Evolutionary conservation across 257 asterid genomes (phyloP), one percentile per base, ranked within the genome.

Genomic region (Avicennia marina): DNA sequence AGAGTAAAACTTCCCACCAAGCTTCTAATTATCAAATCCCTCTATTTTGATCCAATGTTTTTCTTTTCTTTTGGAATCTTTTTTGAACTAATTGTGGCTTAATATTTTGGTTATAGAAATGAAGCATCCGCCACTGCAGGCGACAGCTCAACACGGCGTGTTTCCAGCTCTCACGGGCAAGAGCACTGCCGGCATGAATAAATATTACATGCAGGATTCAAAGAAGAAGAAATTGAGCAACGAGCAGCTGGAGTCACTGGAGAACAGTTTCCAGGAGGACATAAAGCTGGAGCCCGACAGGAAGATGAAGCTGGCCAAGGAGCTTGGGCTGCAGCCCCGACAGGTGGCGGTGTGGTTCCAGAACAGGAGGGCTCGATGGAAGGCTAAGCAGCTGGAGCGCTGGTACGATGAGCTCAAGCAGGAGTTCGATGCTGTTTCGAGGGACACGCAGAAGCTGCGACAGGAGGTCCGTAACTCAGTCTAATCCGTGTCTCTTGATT

Each of bases 341-440:
- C 98, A 90, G 65, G 68, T 90, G 0, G 94, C 96, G 0, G 79
- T 90, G 12, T 90, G 98, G 98, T 90, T 90, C 51, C 98, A 90
- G 69, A 90, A 90, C 46, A 66, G 98, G 24, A 49, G 98, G 67
- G 98, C 97, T 24, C 78, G 97, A 19, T 82, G 93, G 81, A 90
- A 90, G 69, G 87, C 90, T 2, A 90, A 90, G 73, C 86, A 87
- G 41, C 53, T 90, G 42, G 98, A 90, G 77, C 74, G 77, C 29
- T 45, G 83, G 62, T 83, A 84, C 58, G 84, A 81, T 34, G 65
- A 83, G 19, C 83, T 87, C 49, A 83, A 87, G 53, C 94, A 71
- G 56, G 84, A 87, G 50, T 78, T 64, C 62, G 90, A 83, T 18
- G 60, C 75, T 18, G 84, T 87, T n/a, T 79, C 84, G 1, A 71